Conservation (phyloP, 148 eudicot genomes). For the Amaranthus palmeri region DNA sequence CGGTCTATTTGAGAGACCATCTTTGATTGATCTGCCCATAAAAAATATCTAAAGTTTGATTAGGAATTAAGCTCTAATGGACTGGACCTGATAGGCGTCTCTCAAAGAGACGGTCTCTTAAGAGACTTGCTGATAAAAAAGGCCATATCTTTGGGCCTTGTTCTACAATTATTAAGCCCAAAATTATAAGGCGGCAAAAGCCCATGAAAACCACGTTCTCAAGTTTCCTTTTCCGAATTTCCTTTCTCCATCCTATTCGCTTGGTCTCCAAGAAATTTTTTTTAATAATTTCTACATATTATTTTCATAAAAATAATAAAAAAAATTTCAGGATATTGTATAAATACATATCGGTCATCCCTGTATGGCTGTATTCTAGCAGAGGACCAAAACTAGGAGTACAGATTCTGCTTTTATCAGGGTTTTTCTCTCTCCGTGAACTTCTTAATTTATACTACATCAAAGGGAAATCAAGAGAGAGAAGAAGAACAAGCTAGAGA, state of each 20-base stretch:
- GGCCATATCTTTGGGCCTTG: too few species aligned
- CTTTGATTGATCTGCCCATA: too few species aligned
- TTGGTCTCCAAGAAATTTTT: constrained; percentile 31
- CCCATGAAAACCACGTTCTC: constrained; percentile 14
- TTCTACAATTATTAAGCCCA: not conserved
- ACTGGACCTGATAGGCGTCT: too few species aligned
- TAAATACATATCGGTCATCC: not conserved
- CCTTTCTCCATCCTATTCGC: constrained; percentile 1
- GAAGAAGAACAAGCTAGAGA: too few species aligned
- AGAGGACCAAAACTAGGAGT: not conserved
- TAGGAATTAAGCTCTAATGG: too few species aligned
- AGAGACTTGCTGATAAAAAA: too few species aligned
- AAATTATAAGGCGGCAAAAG: constrained; percentile 4
- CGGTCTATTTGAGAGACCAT: too few species aligned
- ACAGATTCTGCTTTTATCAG: not conserved
- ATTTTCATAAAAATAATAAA: not conserved
- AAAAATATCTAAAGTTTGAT: too few species aligned
- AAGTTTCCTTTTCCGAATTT: not conserved
- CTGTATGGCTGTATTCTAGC: too few species aligned
- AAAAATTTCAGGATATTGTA: too few species aligned
- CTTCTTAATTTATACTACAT: constrained; percentile 7
- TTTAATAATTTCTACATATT: not conserved
- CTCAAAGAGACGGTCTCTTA: too few species aligned
- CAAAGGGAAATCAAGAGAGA: too few species aligned
- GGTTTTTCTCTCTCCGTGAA: constrained; percentile 22